A percentile compares a stretch with the other conserved stretches of the same genome.
Conservation (phyloP, 2,329 filamentous ascomycete species). For the Phyllosticta paracitricarpa region DNA sequence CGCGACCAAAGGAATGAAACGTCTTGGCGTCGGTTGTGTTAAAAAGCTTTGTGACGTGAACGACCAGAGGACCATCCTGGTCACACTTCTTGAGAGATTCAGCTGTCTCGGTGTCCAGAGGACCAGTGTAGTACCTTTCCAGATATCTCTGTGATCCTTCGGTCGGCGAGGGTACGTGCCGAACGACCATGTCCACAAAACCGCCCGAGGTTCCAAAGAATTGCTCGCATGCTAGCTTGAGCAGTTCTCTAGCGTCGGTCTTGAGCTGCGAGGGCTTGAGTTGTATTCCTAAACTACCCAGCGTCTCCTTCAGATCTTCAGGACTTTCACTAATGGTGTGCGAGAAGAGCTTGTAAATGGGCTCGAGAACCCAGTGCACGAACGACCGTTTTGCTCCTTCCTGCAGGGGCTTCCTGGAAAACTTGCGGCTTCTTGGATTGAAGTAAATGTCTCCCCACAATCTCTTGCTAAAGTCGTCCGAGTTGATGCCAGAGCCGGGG, state of each 20-base stretch:
- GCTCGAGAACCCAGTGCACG: slow-evolving; percentile 88
- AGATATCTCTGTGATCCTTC: slow-evolving; percentile 68
- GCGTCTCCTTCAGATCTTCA: slow-evolving; percentile 67
- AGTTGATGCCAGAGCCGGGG: slow-evolving; percentile 56
- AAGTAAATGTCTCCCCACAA: slow-evolving; percentile 97
- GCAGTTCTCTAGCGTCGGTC: slow-evolving; percentile 75
- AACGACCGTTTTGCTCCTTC: slow-evolving; percentile 76
- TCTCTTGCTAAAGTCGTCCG: slow-evolving; percentile 70
- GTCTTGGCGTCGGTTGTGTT: slow-evolving; percentile 81
- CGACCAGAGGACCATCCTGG: slow-evolving; percentile 80
- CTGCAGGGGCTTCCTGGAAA: slow-evolving; percentile 79
- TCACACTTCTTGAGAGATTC: slow-evolving; percentile 73
- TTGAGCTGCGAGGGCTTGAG: slow-evolving; percentile 91
- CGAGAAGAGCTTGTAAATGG: slow-evolving; percentile 95
- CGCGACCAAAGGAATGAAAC: slow-evolving; percentile 82
- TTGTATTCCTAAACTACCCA: slow-evolving; percentile 69
- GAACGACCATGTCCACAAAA: slow-evolving; percentile 90
- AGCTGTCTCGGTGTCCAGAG: slow-evolving; percentile 70
- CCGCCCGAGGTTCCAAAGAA: slow-evolving; percentile 87
- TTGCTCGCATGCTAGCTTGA: slow-evolving; percentile 84
- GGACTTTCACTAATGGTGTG: slow-evolving; percentile 89
- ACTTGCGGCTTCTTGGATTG: slow-evolving; percentile 81
- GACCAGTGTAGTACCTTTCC: slow-evolving; percentile 85
- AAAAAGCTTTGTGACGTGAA: slow-evolving; percentile 90
- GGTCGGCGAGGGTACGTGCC: slow-evolving; percentile 79